Evolutionary conservation across 2,329 filamentous ascomycete genomes (phyloP).

Genomic region (Paraphoma sp.): DNA sequence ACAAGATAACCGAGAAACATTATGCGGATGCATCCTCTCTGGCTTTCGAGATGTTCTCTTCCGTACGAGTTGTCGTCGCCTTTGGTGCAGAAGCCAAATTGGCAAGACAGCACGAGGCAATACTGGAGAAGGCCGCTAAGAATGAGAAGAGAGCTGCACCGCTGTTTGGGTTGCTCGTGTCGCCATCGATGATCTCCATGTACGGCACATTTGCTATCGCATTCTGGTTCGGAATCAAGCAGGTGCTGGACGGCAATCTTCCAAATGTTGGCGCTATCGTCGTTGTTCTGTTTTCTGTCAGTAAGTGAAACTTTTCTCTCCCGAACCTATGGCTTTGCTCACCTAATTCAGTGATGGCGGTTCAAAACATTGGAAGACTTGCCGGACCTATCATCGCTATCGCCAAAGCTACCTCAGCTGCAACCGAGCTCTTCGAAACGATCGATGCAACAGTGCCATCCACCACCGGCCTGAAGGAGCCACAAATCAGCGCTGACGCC

Average conservation of each 20-base stretch:
- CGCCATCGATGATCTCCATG: conserved; percentile 42
- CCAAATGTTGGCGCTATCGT: conserved; percentile 40
- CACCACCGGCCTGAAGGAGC: conserved; percentile 41
- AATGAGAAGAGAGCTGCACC: conserved; percentile 38
- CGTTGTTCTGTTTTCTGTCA: conserved; percentile 49
- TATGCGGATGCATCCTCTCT: conserved; percentile 45
- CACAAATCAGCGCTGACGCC: conserved; percentile 39
- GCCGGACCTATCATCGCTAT: conserved; percentile 41
- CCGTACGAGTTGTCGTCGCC: conserved; percentile 44
- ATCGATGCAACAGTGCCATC: conserved; percentile 43
- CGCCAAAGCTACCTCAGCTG: conserved; percentile 43
- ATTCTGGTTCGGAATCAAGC: conserved; percentile 49
- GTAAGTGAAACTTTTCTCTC: not conserved
- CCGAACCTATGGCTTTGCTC: not conserved
- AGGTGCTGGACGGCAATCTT: conserved; percentile 39
- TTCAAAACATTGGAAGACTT: conserved; percentile 42
- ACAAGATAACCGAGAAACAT: conserved; percentile 39
- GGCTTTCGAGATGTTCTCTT: conserved; percentile 49
- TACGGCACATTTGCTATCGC: conserved; percentile 48
- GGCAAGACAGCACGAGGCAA: conserved; percentile 32
- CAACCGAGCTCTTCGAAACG: conserved; percentile 44
- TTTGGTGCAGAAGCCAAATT: conserved; percentile 48
- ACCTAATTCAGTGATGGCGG: conserved; percentile 32
- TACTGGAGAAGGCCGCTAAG: conserved; percentile 34
- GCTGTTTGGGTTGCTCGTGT: conserved; percentile 43